These are phyloP conservation scores for Cercospora zeina DNA, from an alignment of 2,329 filamentous ascomycete species.

Conservation along the genomic window DNA sequence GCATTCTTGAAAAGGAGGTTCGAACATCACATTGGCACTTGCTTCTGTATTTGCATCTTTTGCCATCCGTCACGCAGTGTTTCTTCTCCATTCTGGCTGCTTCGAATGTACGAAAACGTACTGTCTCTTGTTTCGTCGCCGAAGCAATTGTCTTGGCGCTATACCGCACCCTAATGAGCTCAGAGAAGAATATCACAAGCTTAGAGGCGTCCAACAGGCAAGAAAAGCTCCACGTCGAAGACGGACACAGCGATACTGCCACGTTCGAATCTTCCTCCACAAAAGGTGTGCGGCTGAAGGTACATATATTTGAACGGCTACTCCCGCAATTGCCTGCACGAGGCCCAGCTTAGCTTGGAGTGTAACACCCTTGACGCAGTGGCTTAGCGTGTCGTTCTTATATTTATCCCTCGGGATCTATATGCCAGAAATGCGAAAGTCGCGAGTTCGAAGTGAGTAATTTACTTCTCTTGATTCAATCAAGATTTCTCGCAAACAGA, in stretches of 20 bases:
- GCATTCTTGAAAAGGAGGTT: conserved; percentile 4
- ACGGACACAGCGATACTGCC: too few species aligned
- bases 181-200: background rate
- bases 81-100: background rate
- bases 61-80: background rate
- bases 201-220: background rate
- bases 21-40: background rate
- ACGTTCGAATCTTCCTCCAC: background rate
- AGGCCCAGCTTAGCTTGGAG: conserved; percentile 16
- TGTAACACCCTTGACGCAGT: conserved; percentile 35
- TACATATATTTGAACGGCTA: conserved; percentile 13
- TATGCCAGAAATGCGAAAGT: conserved; percentile 36
- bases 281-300: background rate
- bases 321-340: conserved; percentile 15
- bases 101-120: background rate
- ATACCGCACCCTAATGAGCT: background rate
- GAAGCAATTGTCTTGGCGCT: background rate
- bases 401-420: conserved; percentile 29
- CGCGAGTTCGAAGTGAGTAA: conserved; percentile 34
- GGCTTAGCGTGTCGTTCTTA: conserved; percentile 39
- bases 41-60: background rate
- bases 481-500: background rate
- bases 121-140: background rate
- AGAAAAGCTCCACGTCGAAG: too few species aligned
- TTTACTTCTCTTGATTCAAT: conserved; percentile 7